Evolutionary conservation across 352 stramenopile species (phyloP).

Genomic region (Phytopythium cucurbitacearum): DNA sequence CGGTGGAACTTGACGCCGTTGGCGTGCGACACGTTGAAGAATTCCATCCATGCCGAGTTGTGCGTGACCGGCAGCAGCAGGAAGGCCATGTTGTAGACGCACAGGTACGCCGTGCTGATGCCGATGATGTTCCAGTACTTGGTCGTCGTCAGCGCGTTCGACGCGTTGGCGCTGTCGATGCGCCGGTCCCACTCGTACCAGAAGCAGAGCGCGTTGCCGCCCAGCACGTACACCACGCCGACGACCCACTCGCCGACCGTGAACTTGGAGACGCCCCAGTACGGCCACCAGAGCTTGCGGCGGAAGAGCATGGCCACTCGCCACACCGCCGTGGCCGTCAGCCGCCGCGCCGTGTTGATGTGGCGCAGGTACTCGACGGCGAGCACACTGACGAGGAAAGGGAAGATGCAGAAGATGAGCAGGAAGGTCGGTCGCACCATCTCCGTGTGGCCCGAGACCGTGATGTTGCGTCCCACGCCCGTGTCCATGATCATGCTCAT

Average conservation of each 20-base stretch:
- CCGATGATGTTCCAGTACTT: constrained; percentile 58
- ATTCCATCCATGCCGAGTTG: constrained; percentile 65
- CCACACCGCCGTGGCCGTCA: constrained; percentile 32
- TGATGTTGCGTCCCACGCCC: constrained; percentile 45
- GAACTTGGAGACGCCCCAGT: constrained; percentile 37
- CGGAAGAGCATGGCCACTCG: constrained; percentile 38
- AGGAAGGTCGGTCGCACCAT: constrained; percentile 67
- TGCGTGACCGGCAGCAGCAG: constrained; percentile 52
- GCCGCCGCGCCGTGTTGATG: constrained; percentile 32
- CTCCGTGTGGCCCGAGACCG: constrained; percentile 50
- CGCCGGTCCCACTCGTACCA: constrained; percentile 55
- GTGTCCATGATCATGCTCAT: constrained; percentile 43
- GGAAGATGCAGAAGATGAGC: constrained; percentile 60
- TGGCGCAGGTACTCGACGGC: constrained; percentile 45
- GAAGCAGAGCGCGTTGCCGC: constrained; percentile 57
- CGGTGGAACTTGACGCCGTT: constrained; percentile 59
- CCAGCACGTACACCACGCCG: constrained; percentile 43
- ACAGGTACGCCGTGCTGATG: constrained; percentile 43
- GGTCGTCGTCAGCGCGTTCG: constrained; percentile 34
- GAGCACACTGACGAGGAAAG: constrained; percentile 49
- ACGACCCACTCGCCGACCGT: constrained; percentile 57
- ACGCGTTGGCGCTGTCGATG: constrained; percentile 18
- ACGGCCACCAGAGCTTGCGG: constrained; percentile 38
- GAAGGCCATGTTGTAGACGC: constrained; percentile 76
- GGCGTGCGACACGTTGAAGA: constrained; percentile 56